Base-by-base conservation (phyloP, 1,139 yeast species). In the Candida sanyaensis region DNA sequence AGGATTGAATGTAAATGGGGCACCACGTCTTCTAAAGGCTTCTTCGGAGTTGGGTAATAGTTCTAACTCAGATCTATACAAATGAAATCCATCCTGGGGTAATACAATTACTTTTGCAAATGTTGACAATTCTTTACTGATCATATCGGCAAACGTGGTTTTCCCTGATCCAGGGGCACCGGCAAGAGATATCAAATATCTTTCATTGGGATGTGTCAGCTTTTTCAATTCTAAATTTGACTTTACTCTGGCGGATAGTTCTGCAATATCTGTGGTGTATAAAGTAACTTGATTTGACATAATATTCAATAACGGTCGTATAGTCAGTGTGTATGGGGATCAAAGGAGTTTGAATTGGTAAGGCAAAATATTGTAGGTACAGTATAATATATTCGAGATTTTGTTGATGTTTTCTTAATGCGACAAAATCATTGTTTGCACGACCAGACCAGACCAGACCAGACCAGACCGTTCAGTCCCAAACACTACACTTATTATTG, bases 101-200 rank as follows among this genome's bases (percentile, higher is more conserved):
- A 75, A 81, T 8, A 65, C 63, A 13, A 50, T 53, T n/a, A 70
- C 52, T 28, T 54, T 50, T 23, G 62, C 52, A 6, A 51, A 13
- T 33, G 51, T 48, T 36, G 59, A 58, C 11, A 70, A 55, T 29
- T 48, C 43, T 10, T 46, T 34, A 4, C 60, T 61, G 17, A 62
- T 44, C 10, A 61, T 53, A 37, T 63, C 61, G 0, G 91, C 84
- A 39, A 84, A 62, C 0, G 96, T 87, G 2, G 91, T 78, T 60
- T 89, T 89, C 0, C 96, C 96, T 1, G 92, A 82, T 3, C 96
- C 96, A 1, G 96, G 96, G 0, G 84, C 76, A 0, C 96, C 96
- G 5, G 85, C 84, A 13, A 89, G 59, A 0, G 86, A 70, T 6
- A 89, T 71, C 10, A 84, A 53, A 1, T 82, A 62, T 48, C 90